Percentiles rank a stretch among this genome's conserved stretches.
phyloP scores from a whole-genome alignment of 306 rosid genomes.

The Spatholobus suberectus region DNA sequence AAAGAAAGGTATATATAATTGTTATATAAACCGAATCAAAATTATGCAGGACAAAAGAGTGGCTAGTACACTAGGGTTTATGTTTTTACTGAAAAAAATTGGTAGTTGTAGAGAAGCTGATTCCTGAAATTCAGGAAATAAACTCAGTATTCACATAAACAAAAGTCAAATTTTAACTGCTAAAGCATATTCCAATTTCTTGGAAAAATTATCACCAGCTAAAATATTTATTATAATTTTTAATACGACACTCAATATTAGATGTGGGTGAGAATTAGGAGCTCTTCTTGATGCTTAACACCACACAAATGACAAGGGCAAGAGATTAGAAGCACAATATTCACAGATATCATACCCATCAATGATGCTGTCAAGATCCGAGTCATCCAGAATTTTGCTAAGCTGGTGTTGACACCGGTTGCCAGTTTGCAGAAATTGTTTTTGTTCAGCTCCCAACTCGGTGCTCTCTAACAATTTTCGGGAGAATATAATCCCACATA shows the following conservation, averaged over 20 bases:
- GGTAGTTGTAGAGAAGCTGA: neutral
- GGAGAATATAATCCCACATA: constrained; percentile 66
- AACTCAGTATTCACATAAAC: neutral
- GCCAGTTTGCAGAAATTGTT: constrained; percentile 62
- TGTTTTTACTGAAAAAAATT: neutral
- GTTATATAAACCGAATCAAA: too few relatives aligned
- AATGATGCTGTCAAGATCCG: constrained; percentile 76
- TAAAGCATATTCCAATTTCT: neutral
- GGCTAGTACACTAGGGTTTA: neutral
- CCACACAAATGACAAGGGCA: neutral
- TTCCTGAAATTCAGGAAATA: neutral
- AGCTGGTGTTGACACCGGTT: constrained; percentile 76
- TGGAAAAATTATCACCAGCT: neutral
- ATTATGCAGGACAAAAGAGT: neutral
- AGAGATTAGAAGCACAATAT: neutral
- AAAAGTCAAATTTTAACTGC: neutral
- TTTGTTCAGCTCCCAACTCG: constrained; percentile 68
- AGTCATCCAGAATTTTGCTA: constrained; percentile 79
- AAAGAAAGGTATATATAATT: neutral
- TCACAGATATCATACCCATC: constrained; percentile 65
- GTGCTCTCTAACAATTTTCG: constrained; percentile 66
- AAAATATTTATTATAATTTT: neutral
- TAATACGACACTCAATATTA: neutral
- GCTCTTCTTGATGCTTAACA: neutral
- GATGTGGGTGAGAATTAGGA: neutral